Evolutionary conservation across 2,329 filamentous ascomycete species (phyloP).

Genomic region (Thelonectria rubi): DNA sequence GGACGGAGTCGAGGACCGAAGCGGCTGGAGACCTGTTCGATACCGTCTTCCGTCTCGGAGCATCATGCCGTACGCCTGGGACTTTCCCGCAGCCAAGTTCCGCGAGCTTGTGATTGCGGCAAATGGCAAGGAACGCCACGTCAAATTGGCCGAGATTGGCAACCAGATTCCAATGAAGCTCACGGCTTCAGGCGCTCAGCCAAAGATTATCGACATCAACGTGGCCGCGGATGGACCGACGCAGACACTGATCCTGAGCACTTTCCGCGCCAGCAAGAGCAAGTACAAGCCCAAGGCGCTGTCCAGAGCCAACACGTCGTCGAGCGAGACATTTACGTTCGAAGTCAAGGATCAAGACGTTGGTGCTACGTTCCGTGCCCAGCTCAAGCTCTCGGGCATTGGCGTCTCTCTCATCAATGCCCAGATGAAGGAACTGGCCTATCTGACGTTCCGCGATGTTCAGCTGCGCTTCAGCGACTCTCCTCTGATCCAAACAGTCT

Average conservation of each 20-base stretch:
- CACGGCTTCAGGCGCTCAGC: slow-evolving; percentile 69
- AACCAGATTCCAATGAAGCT: slow-evolving; percentile 96
- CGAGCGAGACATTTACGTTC: slow-evolving; percentile 79
- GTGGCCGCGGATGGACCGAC: slow-evolving; percentile 95
- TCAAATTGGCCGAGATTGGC: slow-evolving; percentile 95
- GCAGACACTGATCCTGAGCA: slow-evolving; percentile 91
- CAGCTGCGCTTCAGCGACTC: slow-evolving; percentile 93
- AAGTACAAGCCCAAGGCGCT: slow-evolving; percentile 74
- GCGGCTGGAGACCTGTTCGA: slow-evolving; percentile 89
- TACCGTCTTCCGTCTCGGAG: slow-evolving; percentile 93
- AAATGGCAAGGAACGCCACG: slow-evolving; percentile 73
- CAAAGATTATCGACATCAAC: slow-evolving; percentile 95
- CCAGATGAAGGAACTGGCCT: slow-evolving; percentile 90
- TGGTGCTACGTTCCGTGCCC: slow-evolving; percentile 86
- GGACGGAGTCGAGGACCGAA: slow-evolving; percentile 83
- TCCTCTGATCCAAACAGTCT: slow-evolving; percentile 90
- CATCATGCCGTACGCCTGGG: slow-evolving; percentile 99
- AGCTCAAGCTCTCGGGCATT: slow-evolving; percentile 87
- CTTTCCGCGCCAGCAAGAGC: slow-evolving; percentile 92
- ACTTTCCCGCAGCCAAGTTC: slow-evolving; percentile 96
- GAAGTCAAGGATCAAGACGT: slow-evolving; percentile 94
- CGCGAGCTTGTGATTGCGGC: slow-evolving; percentile 83
- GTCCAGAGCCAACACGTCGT: slow-evolving; percentile 57
- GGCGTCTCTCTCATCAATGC: slow-evolving; percentile 94
- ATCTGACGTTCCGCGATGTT: slow-evolving; percentile 91